phyloP scores from a whole-genome alignment of 2,329 filamentous ascomycete genomes.

The Xylaria sp. region DNA sequence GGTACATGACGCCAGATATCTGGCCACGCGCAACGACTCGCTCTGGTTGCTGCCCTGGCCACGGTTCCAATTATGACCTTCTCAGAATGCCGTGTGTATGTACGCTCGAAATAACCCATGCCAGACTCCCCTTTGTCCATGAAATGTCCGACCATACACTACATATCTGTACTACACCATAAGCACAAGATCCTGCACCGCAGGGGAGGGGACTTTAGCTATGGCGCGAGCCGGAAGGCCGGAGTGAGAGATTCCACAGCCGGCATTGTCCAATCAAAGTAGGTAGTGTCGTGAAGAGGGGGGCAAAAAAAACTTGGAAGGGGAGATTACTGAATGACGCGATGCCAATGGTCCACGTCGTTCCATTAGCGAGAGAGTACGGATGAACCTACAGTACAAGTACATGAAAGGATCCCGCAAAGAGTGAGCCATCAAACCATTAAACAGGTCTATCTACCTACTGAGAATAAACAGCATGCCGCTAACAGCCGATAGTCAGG shows the following conservation, averaged over 20 bases:
- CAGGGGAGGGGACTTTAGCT: slow-evolving; percentile 4
- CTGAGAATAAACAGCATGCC: not conserved
- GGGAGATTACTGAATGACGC: slow-evolving; percentile 27
- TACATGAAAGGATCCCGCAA: not conserved
- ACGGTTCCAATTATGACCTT: not conserved
- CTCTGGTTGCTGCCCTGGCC: not conserved
- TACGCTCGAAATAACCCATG: slow-evolving; percentile 11
- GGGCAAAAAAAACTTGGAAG: slow-evolving; percentile 25
- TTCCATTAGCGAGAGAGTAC: slow-evolving; percentile 6
- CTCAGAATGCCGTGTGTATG: not conserved
- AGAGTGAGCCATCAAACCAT: not conserved
- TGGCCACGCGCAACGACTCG: slow-evolving; percentile 15
- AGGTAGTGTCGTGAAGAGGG: not conserved
- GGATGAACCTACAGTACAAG: slow-evolving; percentile 1
- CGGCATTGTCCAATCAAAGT: slow-evolving; percentile 15
- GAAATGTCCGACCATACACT: slow-evolving; percentile 23
- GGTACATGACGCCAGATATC: slow-evolving; percentile 7
- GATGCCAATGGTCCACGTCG: slow-evolving; percentile 26
- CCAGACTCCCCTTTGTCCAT: not conserved
- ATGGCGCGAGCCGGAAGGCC: slow-evolving; percentile 33
- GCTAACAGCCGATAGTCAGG: not conserved
- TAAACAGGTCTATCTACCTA: not conserved
- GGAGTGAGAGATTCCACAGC: slow-evolving; percentile 27
- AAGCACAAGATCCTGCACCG: not conserved
- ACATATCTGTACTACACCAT: not conserved